Percentiles rank a stretch among this genome's conserved stretches.
Evolutionary conservation across 2,329 filamentous ascomycete genomes (phyloP).

Genomic region (Epichloe gansuensis): DNA sequence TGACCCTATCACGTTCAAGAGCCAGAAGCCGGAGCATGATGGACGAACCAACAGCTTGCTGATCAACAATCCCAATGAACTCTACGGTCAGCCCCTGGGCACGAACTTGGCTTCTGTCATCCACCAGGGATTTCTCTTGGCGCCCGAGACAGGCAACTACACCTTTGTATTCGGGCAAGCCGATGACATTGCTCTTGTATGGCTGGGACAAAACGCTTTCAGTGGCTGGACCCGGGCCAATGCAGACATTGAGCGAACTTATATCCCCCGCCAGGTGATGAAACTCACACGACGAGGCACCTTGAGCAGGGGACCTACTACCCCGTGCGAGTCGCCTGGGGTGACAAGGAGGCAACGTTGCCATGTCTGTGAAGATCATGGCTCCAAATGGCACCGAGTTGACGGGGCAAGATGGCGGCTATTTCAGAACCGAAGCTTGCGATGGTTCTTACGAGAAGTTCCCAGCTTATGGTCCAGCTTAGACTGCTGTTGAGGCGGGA

Average conservation of each 20-base stretch:
- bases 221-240: conserved; percentile 8
- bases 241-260: conserved; percentile 7
- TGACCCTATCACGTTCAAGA: conserved; percentile 5
- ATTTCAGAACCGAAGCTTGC: conserved; percentile 8
- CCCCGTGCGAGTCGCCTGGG: conserved; percentile 6
- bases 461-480: conserved; percentile 5
- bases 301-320: conserved; percentile 8
- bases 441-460: conserved; percentile 8
- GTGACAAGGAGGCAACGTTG: conserved; percentile 7
- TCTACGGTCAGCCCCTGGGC: conserved; percentile 5
- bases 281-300: conserved; percentile 5
- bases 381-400: conserved; percentile 7
- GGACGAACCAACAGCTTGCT: conserved; percentile 8
- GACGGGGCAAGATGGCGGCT: conserved; percentile 7
- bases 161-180: conserved; percentile 9
- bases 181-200: conserved; percentile 7
- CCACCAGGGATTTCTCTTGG: conserved; percentile 8
- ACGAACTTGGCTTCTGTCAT: conserved; percentile 7
- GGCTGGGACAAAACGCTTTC: conserved; percentile 7
- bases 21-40: conserved; percentile 3
- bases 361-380: conserved; percentile 8
- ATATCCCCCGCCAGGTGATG: conserved; percentile 9
- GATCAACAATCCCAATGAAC: background rate
- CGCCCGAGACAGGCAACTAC: conserved; percentile 7
- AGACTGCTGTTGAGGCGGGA: background rate